Evolutionary conservation across 352 stramenopile species (phyloP), one percentile per base, ranked within the genome.

Genomic region (Discostella stelligera): DNA sequence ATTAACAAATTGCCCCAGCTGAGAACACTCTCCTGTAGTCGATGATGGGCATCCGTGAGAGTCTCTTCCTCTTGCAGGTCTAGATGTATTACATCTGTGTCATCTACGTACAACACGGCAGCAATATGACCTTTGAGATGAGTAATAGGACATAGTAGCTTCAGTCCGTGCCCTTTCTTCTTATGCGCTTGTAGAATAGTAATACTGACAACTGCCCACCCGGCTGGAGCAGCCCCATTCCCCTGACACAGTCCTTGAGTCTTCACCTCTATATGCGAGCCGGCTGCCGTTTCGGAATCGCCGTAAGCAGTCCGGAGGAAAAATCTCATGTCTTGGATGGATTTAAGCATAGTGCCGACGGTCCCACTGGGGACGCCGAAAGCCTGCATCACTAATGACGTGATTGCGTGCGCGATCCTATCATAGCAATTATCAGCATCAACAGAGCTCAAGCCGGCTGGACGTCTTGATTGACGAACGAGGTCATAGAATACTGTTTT

Each of bases 361-460:
- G 50, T 32, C n/a, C 10, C 16, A 2, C 8, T n/a, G 16, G 32
- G 64, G 20, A 63, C 64, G 2, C 64, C 37, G 25, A 27, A 72
- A 8, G 53, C 50, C 46, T 72, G 64, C 16, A 64, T 64, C 0
- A 64, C 39, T 2, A 72, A 14, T 2, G 64, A 72, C 8, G 64
- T 52, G 16, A 72, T 72, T 9, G 64, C 64, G 21, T 72, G 64
- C 21, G 64, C 64, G 0, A 72, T 58, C 13, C 64, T 64, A 58
- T 64, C 64, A 39, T 72, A 72, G 18, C 64, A 72, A 11, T 72
- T 64, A 9, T 44, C n/a, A 16, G 64, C 64, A n/a, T 72, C 64
- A 1, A 72, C 52, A 18, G 64, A 64, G 6, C 27, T 20, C 9
- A 72, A 55, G 25, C 27, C 27, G 1, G 64, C 64, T 25, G 37